phyloP scores from a whole-genome alignment of 108 stramenopile species.

The Cyclostephanos tholiformis region DNA sequence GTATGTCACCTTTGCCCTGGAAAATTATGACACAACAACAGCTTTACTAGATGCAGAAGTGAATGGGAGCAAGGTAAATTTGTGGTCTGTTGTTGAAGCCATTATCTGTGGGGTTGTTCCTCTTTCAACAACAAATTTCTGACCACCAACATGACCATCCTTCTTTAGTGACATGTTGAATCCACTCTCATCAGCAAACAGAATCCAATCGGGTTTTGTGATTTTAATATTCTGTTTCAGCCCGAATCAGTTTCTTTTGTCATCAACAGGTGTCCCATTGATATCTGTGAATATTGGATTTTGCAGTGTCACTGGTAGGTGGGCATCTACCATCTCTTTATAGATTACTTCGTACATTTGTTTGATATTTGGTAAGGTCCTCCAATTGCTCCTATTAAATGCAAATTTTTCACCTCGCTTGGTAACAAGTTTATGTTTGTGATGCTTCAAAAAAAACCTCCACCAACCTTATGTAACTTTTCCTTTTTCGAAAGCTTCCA shows the following conservation, averaged over 20 bases:
- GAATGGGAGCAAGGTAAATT: conserved; percentile 19
- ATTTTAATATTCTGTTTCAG: too few relatives aligned
- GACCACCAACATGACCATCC: background rate
- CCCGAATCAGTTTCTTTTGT: too few relatives aligned
- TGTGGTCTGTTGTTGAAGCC: too few relatives aligned
- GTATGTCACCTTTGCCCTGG: conserved; percentile 6
- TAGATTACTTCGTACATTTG: conserved; percentile 27
- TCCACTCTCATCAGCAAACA: too few relatives aligned
- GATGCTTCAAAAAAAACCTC: too few relatives aligned
- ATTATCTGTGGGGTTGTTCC: background rate
- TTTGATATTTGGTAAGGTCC: conserved; percentile 12
- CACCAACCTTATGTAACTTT: too few relatives aligned
- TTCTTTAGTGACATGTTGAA: too few relatives aligned
- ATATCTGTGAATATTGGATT: too few relatives aligned
- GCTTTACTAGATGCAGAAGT: conserved; percentile 13
- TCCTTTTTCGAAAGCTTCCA: too few relatives aligned
- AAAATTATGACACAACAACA: conserved; percentile 19
- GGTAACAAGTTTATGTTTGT: too few relatives aligned
- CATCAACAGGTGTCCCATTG: too few relatives aligned
- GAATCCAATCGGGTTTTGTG: too few relatives aligned
- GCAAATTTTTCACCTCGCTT: conserved; percentile 17
- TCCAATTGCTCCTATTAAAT: conserved; percentile 19
- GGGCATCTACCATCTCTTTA: conserved; percentile 23
- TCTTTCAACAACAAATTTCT: conserved; percentile 3
- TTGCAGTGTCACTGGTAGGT: background rate